phyloP scores from a whole-genome alignment of 2,329 filamentous ascomycete species.

The Fusarium pininemorale region DNA sequence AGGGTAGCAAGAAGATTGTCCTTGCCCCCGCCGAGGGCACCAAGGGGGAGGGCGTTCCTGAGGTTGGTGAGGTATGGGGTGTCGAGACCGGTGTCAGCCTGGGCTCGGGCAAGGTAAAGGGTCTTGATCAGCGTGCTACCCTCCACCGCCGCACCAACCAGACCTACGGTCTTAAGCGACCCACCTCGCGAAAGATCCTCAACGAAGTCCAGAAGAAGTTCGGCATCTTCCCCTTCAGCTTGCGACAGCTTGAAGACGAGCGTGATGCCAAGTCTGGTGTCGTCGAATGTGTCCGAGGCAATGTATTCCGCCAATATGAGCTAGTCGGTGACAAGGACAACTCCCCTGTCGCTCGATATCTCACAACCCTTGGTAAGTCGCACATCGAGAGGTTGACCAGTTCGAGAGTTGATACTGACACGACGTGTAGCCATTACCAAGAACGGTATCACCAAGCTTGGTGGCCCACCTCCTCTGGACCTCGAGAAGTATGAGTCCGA shows the following conservation, averaged over 20 bases:
- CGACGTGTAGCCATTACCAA: constrained; percentile 83
- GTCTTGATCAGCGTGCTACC: constrained; percentile 84
- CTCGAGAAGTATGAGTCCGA: constrained; percentile 87
- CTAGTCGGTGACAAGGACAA: constrained; percentile 93
- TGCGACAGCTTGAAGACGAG: constrained; percentile 97
- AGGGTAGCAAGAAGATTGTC: constrained; percentile 97
- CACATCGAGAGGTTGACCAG: neutral
- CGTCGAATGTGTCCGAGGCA: constrained; percentile 92
- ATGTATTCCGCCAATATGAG: constrained; percentile 95
- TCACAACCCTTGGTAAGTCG: constrained; percentile 92
- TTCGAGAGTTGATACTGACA: constrained; percentile 13
- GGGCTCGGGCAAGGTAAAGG: constrained; percentile 95
- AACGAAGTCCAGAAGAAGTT: constrained; percentile 98
- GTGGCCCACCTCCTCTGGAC: constrained; percentile 79
- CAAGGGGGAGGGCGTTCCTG: constrained; percentile 89
- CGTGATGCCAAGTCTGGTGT: constrained; percentile 94
- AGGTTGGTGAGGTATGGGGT: constrained; percentile 95
- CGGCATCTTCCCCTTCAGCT: constrained; percentile 95
- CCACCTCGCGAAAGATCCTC: constrained; percentile 89
- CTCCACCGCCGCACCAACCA: constrained; percentile 92
- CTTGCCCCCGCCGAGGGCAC: constrained; percentile 84
- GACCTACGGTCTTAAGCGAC: constrained; percentile 93
- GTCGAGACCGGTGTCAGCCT: constrained; percentile 94
- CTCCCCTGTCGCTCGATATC: constrained; percentile 82
- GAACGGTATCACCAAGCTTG: constrained; percentile 90